Conservation (phyloP, 1,284 basidiomycete species). For the Cutaneotrichosporon sp. region DNA sequence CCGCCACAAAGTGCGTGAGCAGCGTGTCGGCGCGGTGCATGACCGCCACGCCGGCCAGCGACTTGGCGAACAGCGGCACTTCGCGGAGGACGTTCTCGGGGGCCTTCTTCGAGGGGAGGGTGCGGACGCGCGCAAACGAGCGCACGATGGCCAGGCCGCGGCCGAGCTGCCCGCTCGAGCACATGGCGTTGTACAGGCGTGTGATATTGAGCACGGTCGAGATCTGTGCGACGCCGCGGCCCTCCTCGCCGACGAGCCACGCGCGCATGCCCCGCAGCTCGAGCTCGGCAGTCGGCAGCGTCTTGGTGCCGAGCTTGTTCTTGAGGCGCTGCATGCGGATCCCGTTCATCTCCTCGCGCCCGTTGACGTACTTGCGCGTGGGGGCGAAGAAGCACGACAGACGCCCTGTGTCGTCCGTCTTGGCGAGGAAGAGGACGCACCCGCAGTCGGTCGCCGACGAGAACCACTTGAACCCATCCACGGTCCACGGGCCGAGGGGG, state of each 20-base stretch:
- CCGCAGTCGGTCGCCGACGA: constrained; percentile 70
- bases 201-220: constrained; percentile 75
- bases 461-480: constrained; percentile 80
- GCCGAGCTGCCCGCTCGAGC: constrained; percentile 59
- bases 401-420: constrained; percentile 55
- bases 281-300: constrained; percentile 76
- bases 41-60: constrained; percentile 63
- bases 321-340: constrained; percentile 73
- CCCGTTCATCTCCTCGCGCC: constrained; percentile 61
- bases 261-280: constrained; percentile 64
- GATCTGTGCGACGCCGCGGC: constrained; percentile 68
- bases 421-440: constrained; percentile 21
- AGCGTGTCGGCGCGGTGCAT: constrained; percentile 68
- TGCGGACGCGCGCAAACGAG: constrained; percentile 63
- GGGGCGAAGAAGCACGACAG: constrained; percentile 64
- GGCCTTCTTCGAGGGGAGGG: constrained; percentile 53
- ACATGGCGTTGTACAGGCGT: constrained; percentile 64
- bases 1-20: constrained; percentile 62
- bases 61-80: constrained; percentile 60
- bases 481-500: constrained; percentile 28
- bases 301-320: constrained; percentile 75
- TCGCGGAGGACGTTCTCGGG: constrained; percentile 57
- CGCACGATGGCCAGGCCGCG: constrained; percentile 66
- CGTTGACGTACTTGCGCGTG: constrained; percentile 57
- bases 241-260: constrained; percentile 65